Evolutionary conservation across 129 eudicot species (phyloP).

Genomic region (Smallanthus sonchifolius): DNA sequence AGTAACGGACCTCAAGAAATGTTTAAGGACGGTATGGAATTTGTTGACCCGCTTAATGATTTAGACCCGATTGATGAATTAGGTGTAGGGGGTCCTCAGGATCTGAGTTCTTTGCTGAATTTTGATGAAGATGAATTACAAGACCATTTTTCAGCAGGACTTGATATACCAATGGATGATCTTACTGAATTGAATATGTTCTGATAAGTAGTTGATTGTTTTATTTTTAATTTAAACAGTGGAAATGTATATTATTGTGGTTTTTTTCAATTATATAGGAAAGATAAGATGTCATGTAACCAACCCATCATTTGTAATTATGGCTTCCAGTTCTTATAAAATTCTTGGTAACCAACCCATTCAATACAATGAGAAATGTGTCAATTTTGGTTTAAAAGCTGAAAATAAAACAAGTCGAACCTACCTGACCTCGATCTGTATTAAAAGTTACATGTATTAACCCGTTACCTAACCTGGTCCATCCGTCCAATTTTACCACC

Average conservation of each 20-base stretch:
- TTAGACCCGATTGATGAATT: constrained; percentile 66
- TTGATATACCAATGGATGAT: constrained; percentile 91
- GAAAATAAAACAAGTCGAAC: not conserved
- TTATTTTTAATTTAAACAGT: not conserved
- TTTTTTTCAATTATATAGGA: constrained; percentile 16
- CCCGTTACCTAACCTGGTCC: not conserved
- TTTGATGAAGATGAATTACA: constrained; percentile 66
- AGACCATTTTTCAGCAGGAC: constrained; percentile 67
- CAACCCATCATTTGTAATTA: constrained; percentile 32
- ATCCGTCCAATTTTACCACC: not conserved
- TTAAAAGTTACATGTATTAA: not conserved
- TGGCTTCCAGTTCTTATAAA: not conserved
- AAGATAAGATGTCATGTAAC: constrained; percentile 26
- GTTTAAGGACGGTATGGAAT: too few relatives aligned
- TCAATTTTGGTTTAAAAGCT: not conserved
- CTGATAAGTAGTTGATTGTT: constrained; percentile 27
- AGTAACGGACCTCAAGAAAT: constrained; percentile 31
- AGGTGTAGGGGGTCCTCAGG: constrained; percentile 62
- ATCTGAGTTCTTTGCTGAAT: constrained; percentile 59
- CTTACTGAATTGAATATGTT: constrained; percentile 65
- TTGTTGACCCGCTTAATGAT: constrained; percentile 40
- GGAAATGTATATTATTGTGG: constrained; percentile 29
- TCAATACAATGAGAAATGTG: not conserved
- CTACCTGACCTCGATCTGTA: not conserved
- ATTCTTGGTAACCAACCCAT: not conserved